Evolutionary conservation across 2,329 filamentous ascomycete species (phyloP).

Genomic region (Sporothrix pseudoabietina): DNA sequence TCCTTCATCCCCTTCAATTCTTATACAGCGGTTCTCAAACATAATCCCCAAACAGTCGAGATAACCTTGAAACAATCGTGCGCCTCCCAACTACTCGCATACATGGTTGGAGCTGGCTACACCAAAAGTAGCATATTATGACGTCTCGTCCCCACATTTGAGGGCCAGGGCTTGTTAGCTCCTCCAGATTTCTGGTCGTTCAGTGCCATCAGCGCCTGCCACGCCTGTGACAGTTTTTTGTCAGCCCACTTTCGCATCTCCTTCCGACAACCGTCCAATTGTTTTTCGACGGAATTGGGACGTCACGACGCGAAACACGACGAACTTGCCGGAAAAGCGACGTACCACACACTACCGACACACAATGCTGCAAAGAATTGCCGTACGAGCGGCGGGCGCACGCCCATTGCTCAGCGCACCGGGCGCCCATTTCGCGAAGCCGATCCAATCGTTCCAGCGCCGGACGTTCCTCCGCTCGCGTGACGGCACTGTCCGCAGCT

Average conservation of each 20-base stretch:
- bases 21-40: background rate
- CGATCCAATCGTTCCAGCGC: conserved; percentile 33
- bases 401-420: conserved; percentile 37
- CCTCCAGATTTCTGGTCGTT: background rate
- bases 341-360: background rate
- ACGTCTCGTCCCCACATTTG: conserved; percentile 13
- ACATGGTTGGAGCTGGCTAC: background rate
- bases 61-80: background rate
- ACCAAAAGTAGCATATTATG: background rate
- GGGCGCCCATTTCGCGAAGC: conserved; percentile 13
- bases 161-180: background rate
- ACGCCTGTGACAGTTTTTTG: conserved; percentile 11
- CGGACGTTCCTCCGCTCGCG: conserved; percentile 44
- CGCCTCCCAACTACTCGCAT: background rate
- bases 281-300: background rate
- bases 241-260: conserved; percentile 18
- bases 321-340: background rate
- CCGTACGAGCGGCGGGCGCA: conserved; percentile 9
- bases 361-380: conserved; percentile 17
- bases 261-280: background rate
- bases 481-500: conserved; percentile 32
- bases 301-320: background rate
- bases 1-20: background rate
- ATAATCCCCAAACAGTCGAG: background rate
- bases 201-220: background rate